phyloP scores from a whole-genome alignment of 2,329 filamentous ascomycete species.

The Nothomitra cinnamomea region DNA sequence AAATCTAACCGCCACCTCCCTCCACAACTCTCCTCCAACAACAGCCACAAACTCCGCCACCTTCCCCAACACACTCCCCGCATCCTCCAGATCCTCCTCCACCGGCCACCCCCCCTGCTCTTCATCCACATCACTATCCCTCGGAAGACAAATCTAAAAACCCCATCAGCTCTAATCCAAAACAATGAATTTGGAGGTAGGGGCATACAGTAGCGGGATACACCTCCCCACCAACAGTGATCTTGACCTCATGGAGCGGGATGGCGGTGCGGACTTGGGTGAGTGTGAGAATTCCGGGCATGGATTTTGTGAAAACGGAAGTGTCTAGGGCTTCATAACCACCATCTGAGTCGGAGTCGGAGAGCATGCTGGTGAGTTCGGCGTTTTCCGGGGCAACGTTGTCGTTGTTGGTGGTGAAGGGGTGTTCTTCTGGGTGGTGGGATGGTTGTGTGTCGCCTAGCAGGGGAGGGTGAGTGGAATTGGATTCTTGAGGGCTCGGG shows the following conservation, averaged over 20 bases:
- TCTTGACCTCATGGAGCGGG: constrained; percentile 19
- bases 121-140: no score
- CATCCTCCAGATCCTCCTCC: no score
- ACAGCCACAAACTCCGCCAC: no score
- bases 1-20: no score
- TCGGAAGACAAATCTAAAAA: no score
- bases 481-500: background rate
- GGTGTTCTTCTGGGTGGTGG: background rate
- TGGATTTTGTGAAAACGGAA: constrained; percentile 28
- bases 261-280: constrained; percentile 24
- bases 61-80: no score
- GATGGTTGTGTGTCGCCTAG: background rate
- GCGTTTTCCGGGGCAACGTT: constrained; percentile 27
- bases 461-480: background rate
- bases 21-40: no score
- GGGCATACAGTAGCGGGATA: no score
- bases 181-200: no score
- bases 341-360: background rate
- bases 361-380: constrained; percentile 16
- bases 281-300: constrained; percentile 28
- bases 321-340: constrained; percentile 6
- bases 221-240: background rate
- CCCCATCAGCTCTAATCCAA: no score
- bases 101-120: no score
- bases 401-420: background rate